These are phyloP conservation scores for Penicillium sp. DNA, from an alignment of 2,329 filamentous ascomycete genomes.

Conservation along the genomic window DNA sequence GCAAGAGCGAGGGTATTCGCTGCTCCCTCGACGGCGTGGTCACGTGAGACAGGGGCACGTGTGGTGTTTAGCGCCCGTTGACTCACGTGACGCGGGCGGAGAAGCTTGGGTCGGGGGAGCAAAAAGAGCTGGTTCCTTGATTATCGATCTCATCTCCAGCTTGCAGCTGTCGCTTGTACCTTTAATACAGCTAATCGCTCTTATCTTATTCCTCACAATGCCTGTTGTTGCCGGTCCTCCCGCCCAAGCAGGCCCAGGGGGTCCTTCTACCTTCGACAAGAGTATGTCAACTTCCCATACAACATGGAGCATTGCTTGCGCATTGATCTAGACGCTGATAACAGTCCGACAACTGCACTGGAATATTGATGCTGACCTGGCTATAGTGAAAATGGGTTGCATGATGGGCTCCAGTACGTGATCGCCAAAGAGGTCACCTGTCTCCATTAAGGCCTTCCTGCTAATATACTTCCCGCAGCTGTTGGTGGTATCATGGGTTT, in stretches of 20 bases:
- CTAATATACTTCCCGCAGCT: constrained; percentile 56
- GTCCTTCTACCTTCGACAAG: constrained; percentile 70
- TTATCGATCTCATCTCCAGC: neutral
- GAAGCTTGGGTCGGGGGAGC: constrained; percentile 15
- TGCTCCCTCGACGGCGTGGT: constrained; percentile 25
- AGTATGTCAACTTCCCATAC: constrained; percentile 50
- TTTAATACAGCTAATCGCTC: neutral
- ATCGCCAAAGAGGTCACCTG: constrained; percentile 4
- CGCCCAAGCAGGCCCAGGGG: constrained; percentile 48
- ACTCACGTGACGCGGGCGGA: constrained; percentile 25
- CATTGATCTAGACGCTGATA: neutral
- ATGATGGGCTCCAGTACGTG: constrained; percentile 97
- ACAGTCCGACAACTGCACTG: neutral
- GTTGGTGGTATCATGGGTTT: constrained; percentile 97
- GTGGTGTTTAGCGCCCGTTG: constrained; percentile 13
- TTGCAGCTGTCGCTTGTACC: constrained; percentile 1
- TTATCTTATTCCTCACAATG: constrained; percentile 43
- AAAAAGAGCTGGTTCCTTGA: constrained; percentile 20
- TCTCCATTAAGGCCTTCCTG: constrained; percentile 2
- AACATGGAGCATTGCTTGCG: constrained; percentile 11
- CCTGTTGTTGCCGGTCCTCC: constrained; percentile 59
- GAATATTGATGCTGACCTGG: constrained; percentile 30
- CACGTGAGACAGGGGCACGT: constrained; percentile 24
- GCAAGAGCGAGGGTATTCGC: constrained; percentile 26
- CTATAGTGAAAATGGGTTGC: constrained; percentile 90